Evolutionary conservation across 768 basidiomycete species (phyloP).

Genomic region (Strobilomyces dryophilus): DNA sequence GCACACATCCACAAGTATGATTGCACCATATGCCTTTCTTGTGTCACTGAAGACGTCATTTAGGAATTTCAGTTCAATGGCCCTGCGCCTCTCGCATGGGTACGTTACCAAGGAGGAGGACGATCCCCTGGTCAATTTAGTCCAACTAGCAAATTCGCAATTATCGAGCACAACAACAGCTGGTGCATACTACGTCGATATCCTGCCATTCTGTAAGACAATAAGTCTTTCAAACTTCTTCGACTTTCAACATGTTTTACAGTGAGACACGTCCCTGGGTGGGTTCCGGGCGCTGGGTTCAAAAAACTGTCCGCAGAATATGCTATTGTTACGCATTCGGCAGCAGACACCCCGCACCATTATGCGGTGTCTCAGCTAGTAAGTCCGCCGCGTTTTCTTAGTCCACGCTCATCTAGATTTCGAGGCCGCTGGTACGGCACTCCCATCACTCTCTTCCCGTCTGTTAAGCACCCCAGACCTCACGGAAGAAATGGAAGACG

Average conservation of each 20-base stretch:
- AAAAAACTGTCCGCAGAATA: no score
- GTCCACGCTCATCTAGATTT: neutral
- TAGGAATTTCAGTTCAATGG: constrained; percentile 18
- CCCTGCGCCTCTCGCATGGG: constrained; percentile 38
- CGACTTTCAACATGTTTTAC: no score
- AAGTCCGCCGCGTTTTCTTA: neutral
- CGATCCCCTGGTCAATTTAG: constrained; percentile 35
- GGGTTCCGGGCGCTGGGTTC: constrained; percentile 21
- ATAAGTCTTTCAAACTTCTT: no score
- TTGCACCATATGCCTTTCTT: neutral
- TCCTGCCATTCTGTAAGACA: no score
- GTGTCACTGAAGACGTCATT: neutral
- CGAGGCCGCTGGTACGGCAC: constrained; percentile 15
- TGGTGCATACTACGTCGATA: constrained; percentile 16
- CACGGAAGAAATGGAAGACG: constrained; percentile 16
- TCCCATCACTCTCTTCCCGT: constrained; percentile 14
- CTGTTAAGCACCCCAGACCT: constrained; percentile 4
- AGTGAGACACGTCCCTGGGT: constrained; percentile 26
- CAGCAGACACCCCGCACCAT: constrained; percentile 14
- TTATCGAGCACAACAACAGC: constrained; percentile 11
- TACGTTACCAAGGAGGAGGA: constrained; percentile 33
- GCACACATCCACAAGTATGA: constrained; percentile 2
- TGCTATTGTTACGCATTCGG: no score
- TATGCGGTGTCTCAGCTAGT: constrained; percentile 18
- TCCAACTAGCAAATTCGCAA: constrained; percentile 23